phyloP scores from a whole-genome alignment of 306 rosid species.

The Cercis canadensis region DNA sequence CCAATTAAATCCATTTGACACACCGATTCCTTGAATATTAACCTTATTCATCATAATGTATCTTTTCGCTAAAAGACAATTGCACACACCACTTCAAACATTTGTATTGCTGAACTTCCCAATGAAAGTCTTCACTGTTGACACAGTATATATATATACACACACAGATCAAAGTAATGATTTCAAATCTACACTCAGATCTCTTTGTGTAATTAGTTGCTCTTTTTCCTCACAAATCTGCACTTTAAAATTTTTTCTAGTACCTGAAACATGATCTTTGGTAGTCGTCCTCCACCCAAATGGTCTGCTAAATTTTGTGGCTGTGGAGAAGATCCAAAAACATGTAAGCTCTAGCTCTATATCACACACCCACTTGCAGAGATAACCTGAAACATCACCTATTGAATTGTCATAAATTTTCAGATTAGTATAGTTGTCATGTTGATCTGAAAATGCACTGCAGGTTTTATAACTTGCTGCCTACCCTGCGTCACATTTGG shows the following conservation, averaged over 20 bases:
- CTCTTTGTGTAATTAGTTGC: background rate
- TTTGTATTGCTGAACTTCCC: slow-evolving; percentile 32
- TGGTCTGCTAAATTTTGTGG: slow-evolving; percentile 48
- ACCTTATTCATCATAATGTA: no score
- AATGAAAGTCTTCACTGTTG: background rate
- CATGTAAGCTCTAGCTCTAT: slow-evolving; percentile 38
- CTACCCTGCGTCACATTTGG: slow-evolving; percentile 55
- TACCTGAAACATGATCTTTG: slow-evolving; percentile 31
- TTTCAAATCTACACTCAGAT: background rate
- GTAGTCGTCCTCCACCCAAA: slow-evolving; percentile 34
- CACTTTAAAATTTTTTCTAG: background rate
- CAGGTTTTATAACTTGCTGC: slow-evolving; percentile 51
- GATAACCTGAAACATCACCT: no score
- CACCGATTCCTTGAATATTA: no score
- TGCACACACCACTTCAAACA: slow-evolving; percentile 5
- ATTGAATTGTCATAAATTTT: no score
- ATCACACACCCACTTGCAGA: background rate
- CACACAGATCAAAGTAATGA: no score
- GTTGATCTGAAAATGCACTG: background rate
- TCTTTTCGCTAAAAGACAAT: background rate
- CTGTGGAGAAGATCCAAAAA: slow-evolving; percentile 39
- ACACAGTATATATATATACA: background rate
- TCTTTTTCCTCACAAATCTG: background rate
- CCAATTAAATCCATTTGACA: no score
- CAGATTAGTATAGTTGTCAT: no score